Evolutionary conservation across 2,329 filamentous ascomycete species (phyloP), one percentile per base, ranked within the genome.

Genomic region (Sclerotinia glacialis): DNA sequence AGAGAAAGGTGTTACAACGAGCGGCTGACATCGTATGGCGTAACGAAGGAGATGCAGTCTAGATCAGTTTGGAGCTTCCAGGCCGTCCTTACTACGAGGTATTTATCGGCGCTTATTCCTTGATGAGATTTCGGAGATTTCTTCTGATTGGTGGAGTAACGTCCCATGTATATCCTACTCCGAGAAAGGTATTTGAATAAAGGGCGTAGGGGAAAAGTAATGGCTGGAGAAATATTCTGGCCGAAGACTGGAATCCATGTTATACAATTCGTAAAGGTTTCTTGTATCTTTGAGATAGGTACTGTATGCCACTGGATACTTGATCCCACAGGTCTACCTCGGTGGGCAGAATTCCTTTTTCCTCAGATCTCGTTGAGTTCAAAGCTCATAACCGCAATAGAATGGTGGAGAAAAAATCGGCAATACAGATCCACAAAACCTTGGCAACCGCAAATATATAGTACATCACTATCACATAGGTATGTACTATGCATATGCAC

Each of bases 381-480:
- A 60, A 6, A 60, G 28, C 56, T 49, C 42, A 37, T 34, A 60
- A 11, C 12, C 11, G 56, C 44, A 37, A 26, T 9, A 26, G 7
- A 49, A n/a, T 49, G 37, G 56, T 60, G 56, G 56, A 60, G 28
- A 14, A 47, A 6, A 23, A 23, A 49, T 18, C 56, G 56, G 21
- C 56, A 58, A 9, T 58, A 26, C 21, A 34, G 26, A 37, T 9
- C 44, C 56, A 34, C 34, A 21, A 49, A 23, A 26, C 49, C 46
- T 49, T 60, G 28, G 44, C 21, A 31, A 37, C 34, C 14, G 44
- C 21, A 49, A 49, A 47, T n/a, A 34, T 14, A 49, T 14, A 12
- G 47, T 37, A 60, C 12, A 49, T 60, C 56, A 60, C 56, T 60
- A 60, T 49, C 56, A 60, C 44, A 47, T 23, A 46, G 16, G 26